Conservation (phyloP, 768 basidiomycete species). For the Leccinum arenicola region DNA sequence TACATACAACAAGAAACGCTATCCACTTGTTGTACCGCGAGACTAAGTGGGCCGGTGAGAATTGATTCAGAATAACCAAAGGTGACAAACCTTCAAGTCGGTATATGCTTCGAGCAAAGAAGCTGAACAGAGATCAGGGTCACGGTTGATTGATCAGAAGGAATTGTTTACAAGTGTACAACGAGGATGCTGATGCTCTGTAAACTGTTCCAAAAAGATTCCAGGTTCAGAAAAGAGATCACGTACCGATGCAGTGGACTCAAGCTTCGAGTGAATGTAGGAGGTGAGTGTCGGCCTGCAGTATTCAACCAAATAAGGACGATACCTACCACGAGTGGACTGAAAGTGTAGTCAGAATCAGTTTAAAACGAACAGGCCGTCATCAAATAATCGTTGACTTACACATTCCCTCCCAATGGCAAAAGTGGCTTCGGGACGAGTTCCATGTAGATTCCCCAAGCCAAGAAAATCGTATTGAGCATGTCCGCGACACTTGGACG, state of each 20-base stretch:
- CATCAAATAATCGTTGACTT: neutral
- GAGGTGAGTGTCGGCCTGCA: neutral
- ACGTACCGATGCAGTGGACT: conserved; percentile 17
- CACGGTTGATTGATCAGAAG: neutral
- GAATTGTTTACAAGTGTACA: conserved; percentile 11
- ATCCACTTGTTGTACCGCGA: conserved; percentile 10
- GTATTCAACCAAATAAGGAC: neutral
- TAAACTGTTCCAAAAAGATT: neutral
- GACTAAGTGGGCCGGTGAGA: conserved; percentile 3
- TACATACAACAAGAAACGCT: conserved; percentile 6
- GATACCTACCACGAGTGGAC: conserved; percentile 14
- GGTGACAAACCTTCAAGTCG: neutral
- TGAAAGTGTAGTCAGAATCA: neutral
- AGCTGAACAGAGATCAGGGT: conserved; percentile 6
- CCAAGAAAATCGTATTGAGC: conserved; percentile 8
- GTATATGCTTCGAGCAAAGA: conserved; percentile 13
- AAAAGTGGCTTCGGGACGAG: conserved; percentile 5
- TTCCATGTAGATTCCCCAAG: conserved; percentile 10
- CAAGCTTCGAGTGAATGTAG: neutral
- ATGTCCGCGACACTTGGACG: conserved; percentile 13
- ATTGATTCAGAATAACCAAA: neutral
- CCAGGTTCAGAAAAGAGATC: neutral
- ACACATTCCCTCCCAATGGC: conserved; percentile 8
- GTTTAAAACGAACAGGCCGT: neutral
- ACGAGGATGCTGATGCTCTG: conserved; percentile 9